Evolutionary conservation across 1,284 basidiomycete species (phyloP).

Genomic region (Sanghuangporus baumii): DNA sequence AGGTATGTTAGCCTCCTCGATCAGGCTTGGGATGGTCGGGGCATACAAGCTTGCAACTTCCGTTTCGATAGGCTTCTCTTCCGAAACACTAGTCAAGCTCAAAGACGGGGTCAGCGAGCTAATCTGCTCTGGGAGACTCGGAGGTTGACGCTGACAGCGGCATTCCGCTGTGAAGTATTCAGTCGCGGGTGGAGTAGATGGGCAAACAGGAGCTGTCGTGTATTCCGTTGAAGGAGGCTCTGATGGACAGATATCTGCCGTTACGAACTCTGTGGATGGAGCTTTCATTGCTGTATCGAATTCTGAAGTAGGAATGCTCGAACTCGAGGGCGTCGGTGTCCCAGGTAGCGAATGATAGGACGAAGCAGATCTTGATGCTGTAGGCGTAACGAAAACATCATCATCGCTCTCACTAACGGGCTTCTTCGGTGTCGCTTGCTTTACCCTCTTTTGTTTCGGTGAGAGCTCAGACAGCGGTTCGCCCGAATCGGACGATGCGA

Average conservation of each 20-base stretch:
- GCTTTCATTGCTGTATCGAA: constrained; percentile 21
- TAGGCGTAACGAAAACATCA: constrained; percentile 13
- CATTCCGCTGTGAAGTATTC: constrained; percentile 32
- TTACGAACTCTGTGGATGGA: constrained; percentile 38
- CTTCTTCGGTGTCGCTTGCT: not conserved
- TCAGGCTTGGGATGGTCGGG: constrained; percentile 16
- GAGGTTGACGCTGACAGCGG: constrained; percentile 17
- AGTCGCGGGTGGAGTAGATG: constrained; percentile 32
- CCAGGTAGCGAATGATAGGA: constrained; percentile 14
- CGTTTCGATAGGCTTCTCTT: constrained; percentile 4
- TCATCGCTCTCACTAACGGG: constrained; percentile 5
- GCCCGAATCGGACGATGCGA: constrained; percentile 15
- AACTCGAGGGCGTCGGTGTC: constrained; percentile 15
- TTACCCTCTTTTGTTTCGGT: not conserved
- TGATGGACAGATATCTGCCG: constrained; percentile 46
- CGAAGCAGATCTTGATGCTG: constrained; percentile 1
- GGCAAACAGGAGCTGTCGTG: constrained; percentile 44
- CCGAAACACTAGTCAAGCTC: constrained; percentile 6
- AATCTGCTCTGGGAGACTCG: constrained; percentile 1
- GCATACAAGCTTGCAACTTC: constrained; percentile 15
- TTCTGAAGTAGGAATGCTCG: constrained; percentile 12
- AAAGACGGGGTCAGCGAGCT: constrained; percentile 10
- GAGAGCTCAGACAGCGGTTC: not conserved
- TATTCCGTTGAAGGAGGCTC: constrained; percentile 43
- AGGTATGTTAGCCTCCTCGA: constrained; percentile 9